Conservation (phyloP, 495 filamentous ascomycete genomes). For the Chaetomium cochliodes region DNA sequence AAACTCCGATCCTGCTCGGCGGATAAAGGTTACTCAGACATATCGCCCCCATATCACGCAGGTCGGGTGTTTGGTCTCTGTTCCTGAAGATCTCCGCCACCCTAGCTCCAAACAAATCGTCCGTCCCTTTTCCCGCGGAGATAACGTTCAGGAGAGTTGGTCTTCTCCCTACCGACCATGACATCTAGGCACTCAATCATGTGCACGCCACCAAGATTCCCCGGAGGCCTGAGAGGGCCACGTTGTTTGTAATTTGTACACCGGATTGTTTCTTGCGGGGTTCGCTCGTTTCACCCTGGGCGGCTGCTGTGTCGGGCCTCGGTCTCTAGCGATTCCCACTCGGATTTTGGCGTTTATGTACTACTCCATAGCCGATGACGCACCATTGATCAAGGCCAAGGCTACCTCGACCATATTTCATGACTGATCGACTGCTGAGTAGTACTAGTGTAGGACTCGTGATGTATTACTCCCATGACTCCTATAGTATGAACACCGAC, state of each 20-base stretch:
- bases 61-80: no score
- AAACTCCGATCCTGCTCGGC: no score
- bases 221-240: not conserved
- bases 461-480: no score
- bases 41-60: no score
- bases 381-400: not conserved
- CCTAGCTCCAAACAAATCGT: not conserved
- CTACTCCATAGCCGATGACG: not conserved
- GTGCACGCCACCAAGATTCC: not conserved
- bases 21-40: no score
- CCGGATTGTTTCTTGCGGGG: not conserved
- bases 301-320: not conserved
- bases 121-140: not conserved
- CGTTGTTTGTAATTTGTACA: not conserved
- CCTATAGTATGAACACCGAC: no score
- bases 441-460: no score
- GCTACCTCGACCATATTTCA: not conserved
- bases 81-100: not conserved
- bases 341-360: not conserved
- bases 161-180: not conserved
- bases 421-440: no score
- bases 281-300: conserved; percentile 6
- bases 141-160: not conserved
- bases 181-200: no score
- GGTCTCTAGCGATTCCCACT: not conserved